Percentiles rank a stretch among this genome's conserved stretches.
These are phyloP conservation scores for Schizophyllum amplum DNA, from an alignment of 1,284 basidiomycete species.

Conservation along the genomic window DNA sequence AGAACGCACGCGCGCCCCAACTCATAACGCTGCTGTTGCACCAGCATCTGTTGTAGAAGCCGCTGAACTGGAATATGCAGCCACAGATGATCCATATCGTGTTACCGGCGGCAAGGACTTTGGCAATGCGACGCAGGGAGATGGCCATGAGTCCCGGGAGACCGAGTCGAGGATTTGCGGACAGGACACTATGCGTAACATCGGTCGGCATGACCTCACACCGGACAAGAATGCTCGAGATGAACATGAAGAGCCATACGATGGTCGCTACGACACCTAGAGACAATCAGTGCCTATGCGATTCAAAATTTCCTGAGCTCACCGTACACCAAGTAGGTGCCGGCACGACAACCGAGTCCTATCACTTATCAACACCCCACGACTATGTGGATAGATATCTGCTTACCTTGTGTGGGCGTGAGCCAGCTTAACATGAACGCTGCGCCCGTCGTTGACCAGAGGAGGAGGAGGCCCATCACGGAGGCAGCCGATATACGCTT, in stretches of 20 bases:
- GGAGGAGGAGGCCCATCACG: slow-evolving; percentile 23
- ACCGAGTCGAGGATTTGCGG: not conserved
- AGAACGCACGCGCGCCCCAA: no score
- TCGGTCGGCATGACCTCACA: no score
- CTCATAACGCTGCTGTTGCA: slow-evolving; percentile 29
- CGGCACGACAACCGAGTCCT: slow-evolving; percentile 33
- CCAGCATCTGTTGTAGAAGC: slow-evolving; percentile 26
- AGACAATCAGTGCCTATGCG: no score
- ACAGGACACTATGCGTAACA: not conserved
- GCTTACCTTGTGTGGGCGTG: slow-evolving; percentile 28
- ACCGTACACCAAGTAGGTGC: slow-evolving; percentile 30
- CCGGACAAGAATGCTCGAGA: slow-evolving; percentile 26
- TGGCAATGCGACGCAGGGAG: slow-evolving; percentile 22
- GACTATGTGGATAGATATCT: not conserved
- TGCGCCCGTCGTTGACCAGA: slow-evolving; percentile 31
- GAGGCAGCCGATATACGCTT: slow-evolving; percentile 27
- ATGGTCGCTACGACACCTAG: slow-evolving; percentile 22
- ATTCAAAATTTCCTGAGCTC: no score
- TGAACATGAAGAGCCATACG: slow-evolving; percentile 29
- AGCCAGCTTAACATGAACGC: slow-evolving; percentile 26
- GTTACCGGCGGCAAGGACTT: slow-evolving; percentile 22
- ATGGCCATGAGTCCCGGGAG: no score
- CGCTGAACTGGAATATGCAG: slow-evolving; percentile 28
- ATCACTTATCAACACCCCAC: not conserved
- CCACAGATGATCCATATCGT: slow-evolving; percentile 22